These are phyloP conservation scores for Lachnellula cervina DNA, from an alignment of 2,329 filamentous ascomycete genomes.

Conservation along the genomic window DNA sequence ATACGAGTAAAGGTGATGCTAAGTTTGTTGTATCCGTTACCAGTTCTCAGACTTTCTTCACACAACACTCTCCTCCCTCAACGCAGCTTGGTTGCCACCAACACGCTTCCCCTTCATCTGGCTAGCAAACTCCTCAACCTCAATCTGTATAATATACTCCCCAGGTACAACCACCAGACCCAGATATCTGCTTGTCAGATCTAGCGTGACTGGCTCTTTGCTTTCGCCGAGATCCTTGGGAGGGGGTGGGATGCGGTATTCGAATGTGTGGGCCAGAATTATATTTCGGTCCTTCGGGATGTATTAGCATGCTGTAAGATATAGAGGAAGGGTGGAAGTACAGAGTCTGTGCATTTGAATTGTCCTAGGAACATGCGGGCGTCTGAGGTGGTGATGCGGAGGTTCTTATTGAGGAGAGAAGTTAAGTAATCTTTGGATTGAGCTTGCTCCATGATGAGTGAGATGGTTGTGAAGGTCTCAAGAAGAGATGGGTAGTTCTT, in stretches of 20 bases:
- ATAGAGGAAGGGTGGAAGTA: conserved; percentile 40
- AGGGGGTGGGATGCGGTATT: conserved; percentile 73
- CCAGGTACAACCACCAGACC: conserved; percentile 89
- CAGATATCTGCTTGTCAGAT: conserved; percentile 81
- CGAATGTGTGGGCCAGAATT: conserved; percentile 78
- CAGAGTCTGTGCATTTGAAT: conserved; percentile 93
- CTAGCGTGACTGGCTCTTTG: conserved; percentile 47
- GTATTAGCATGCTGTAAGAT: neutral
- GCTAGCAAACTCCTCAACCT: conserved; percentile 71
- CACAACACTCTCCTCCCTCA: neutral
- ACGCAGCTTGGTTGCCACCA: neutral
- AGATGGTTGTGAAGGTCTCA: neutral
- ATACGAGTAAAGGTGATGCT: too few species aligned
- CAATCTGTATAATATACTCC: conserved; percentile 78
- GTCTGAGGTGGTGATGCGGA: conserved; percentile 77
- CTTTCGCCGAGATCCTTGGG: conserved; percentile 34
- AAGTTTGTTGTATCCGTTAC: neutral
- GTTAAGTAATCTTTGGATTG: conserved; percentile 53
- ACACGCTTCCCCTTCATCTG: conserved; percentile 20
- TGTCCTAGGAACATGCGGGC: conserved; percentile 82
- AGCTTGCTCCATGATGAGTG: conserved; percentile 34
- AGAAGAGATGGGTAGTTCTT: neutral
- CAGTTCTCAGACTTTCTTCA: neutral
- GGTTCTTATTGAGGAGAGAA: conserved; percentile 69
- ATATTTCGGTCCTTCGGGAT: conserved; percentile 72